Evolutionary conservation across 2,329 filamentous ascomycete species (phyloP).

Genomic region (Hyphodiscus sp.): DNA sequence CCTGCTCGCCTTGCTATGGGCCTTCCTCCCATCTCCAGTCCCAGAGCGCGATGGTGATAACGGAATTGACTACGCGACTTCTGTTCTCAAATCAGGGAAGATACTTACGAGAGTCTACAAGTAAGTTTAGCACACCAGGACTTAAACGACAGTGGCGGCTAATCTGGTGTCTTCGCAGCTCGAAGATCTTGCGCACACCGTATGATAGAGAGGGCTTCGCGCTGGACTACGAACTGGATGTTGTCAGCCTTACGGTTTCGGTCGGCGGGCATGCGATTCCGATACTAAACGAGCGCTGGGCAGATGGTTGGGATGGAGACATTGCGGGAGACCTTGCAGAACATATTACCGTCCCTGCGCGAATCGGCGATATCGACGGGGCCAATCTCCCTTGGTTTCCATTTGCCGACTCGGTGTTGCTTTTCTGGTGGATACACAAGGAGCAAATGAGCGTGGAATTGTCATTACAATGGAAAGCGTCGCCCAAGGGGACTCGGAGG

Average conservation of each 20-base stretch:
- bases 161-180: background rate
- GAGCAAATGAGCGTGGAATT: slow-evolving; percentile 2
- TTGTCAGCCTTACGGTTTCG: background rate
- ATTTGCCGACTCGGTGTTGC: slow-evolving; percentile 8
- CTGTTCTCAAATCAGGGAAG: slow-evolving; percentile 3
- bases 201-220: slow-evolving; percentile 5
- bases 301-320: background rate
- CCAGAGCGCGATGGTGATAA: slow-evolving; percentile 1
- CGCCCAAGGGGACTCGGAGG: background rate
- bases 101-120: slow-evolving; percentile 10
- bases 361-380: slow-evolving; percentile 7
- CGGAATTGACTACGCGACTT: slow-evolving; percentile 1
- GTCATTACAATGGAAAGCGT: background rate
- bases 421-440: slow-evolving; percentile 11
- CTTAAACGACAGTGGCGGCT: background rate
- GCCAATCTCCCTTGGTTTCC: slow-evolving; percentile 13
- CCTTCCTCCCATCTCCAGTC: slow-evolving; percentile 8
- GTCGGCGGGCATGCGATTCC: background rate
- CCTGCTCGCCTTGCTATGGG: slow-evolving; percentile 8
- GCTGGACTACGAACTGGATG: slow-evolving; percentile 4
- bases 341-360: slow-evolving; percentile 1
- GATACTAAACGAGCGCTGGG: background rate
- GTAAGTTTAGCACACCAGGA: background rate
- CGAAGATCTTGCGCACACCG: background rate
- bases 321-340: background rate